These are phyloP conservation scores for Gossypium schwendimanii DNA, from an alignment of 441 rosid species.

Conservation along the genomic window DNA sequence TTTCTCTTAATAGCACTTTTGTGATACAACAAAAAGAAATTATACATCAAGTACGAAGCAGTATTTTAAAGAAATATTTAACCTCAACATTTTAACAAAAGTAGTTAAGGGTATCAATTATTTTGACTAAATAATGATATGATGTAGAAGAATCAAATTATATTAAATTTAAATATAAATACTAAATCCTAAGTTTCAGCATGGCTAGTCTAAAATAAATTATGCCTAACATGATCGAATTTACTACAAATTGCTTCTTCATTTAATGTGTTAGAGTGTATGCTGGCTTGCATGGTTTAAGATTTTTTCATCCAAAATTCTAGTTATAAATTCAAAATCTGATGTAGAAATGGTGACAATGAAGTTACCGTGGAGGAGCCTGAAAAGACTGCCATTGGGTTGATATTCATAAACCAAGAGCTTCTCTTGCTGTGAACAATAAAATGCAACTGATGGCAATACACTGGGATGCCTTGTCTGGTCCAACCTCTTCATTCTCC, in stretches of 20 bases:
- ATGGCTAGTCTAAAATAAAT: no score
- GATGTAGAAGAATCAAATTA: no score
- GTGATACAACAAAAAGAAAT: no score
- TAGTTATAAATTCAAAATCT: not conserved
- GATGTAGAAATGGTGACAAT: not conserved
- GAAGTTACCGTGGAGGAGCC: slow-evolving; percentile 49
- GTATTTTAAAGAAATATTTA: no score
- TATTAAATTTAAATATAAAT: no score
- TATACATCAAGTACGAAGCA: no score
- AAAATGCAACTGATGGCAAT: slow-evolving; percentile 40
- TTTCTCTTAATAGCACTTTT: no score
- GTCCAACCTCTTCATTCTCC: slow-evolving; percentile 38
- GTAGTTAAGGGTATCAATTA: no score
- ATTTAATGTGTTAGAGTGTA: not conserved
- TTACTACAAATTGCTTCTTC: no score
- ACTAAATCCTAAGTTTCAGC: no score
- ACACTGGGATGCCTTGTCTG: slow-evolving; percentile 38
- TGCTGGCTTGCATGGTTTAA: not conserved
- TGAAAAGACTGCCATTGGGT: slow-evolving; percentile 54
- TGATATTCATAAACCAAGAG: slow-evolving; percentile 48
- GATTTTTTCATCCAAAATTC: not conserved
- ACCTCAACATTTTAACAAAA: no score
- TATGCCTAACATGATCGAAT: not conserved
- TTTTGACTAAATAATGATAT: no score
- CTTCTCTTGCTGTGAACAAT: slow-evolving; percentile 55